Base-by-base conservation (phyloP, 2,329 filamentous ascomycete genomes). In the Fusarium chuoi region DNA sequence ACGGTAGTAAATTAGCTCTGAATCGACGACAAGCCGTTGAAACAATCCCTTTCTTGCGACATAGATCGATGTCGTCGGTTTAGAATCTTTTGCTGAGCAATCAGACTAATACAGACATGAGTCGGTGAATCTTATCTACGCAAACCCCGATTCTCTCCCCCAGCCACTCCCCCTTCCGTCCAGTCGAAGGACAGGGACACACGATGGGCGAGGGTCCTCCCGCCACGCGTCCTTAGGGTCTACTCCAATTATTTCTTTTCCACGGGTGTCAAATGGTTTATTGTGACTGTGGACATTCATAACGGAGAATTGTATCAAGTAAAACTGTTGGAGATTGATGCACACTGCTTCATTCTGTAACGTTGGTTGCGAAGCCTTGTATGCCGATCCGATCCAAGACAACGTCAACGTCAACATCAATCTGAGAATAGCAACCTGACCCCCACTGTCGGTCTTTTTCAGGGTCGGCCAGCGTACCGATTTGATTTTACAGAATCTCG, bases 211-310 rank as follows among this genome's bases (percentile, higher is more conserved):
- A 74, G 71, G 62, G 59, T 70, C 69, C 67, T 74, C 64, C 68
- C 75, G 75, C 75, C 75, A 77, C 75, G 75, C 75, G 75, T 77
- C 71, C 74, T 55, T 57, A 52, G 60, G 54, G 65, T 62, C 58
- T 75, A 68, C 68, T 57, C 51, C 42, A 71, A 55, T 65, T 69
- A 59, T 61, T 58, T 39, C 42, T 33, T 42, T 55, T 46, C 58
- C 54, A 57, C 45, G 38, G 63, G 46, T 24, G 57, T 62, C 48
- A 70, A 70, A 66, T 58, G 44, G 65, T 65, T 57, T 36, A 65
- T 52, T 41, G 52, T 52, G 28, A 52, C n/a, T 45, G 58, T 46
- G 48, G 64, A 39, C 26, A 68, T 54, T 62, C 30, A 44, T 68
- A 41, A 67, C 35, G 55, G 45, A 64, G 68, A 62, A 63, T 52